These are phyloP conservation scores for Triticum aestivum DNA, from an alignment of 176 grass and related monocot genomes.

Conservation along the genomic window IWGSC_CS_RefSeq_v2.1 NC_057797.1:786107162-786107661, in stretches of 20 bases:
- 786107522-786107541: conserved; percentile 4
- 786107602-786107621: conserved; percentile 86
- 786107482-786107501: conserved; percentile 30
- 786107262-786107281: conserved; percentile 62
- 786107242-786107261: conserved; percentile 67
- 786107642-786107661: conserved; percentile 68
- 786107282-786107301: conserved; percentile 84
- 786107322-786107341: conserved; percentile 93
- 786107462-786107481: conserved; percentile 40
- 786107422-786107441: conserved; percentile 69
- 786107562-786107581: conserved; percentile 65
- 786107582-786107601: conserved; percentile 71
- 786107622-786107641: conserved; percentile 47
- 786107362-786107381: conserved; percentile 88
- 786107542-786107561: conserved; percentile 53
- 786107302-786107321: conserved; percentile 93
- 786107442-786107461: conserved; percentile 81
- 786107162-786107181: conserved; percentile 38
- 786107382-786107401: conserved; percentile 55
- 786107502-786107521: conserved; percentile 16
- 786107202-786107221: conserved; percentile 72
- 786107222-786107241: conserved; percentile 75
- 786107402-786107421: conserved; percentile 66
- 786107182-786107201: conserved; percentile 66
- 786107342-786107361: conserved; percentile 76